These are phyloP conservation scores for Fusarium graminum DNA, from an alignment of 2,329 filamentous ascomycete species.

Conservation along the genomic window DNA sequence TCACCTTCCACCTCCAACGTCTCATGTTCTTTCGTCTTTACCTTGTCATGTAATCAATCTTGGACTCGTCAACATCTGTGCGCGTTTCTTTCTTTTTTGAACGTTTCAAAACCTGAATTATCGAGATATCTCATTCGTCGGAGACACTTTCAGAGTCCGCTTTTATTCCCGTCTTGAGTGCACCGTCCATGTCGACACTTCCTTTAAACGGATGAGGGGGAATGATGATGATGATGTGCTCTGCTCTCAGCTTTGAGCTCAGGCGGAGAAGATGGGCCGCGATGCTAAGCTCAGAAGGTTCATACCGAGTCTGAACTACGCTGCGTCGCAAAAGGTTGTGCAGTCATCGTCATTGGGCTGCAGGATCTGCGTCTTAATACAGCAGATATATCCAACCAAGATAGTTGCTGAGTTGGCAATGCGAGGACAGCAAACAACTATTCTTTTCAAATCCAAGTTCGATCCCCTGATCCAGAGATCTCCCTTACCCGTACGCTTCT, in stretches of 20 bases:
- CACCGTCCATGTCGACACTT: constrained; percentile 33
- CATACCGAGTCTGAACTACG: background rate
- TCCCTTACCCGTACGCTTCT: background rate
- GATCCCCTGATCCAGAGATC: background rate
- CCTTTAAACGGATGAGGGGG: constrained; percentile 4
- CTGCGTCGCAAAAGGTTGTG: background rate
- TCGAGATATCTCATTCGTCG: background rate
- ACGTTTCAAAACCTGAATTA: constrained; percentile 21
- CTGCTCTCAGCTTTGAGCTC: constrained; percentile 7
- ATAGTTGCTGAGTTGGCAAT: constrained; percentile 42
- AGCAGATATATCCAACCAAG: constrained; percentile 36
- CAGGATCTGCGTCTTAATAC: constrained; percentile 31
- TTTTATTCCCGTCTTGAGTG: constrained; percentile 25
- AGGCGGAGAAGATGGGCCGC: constrained; percentile 14
- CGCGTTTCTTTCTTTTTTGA: constrained; percentile 32
- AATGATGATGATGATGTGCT: constrained; percentile 22
- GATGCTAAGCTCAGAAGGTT: constrained; percentile 15
- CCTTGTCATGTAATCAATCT: constrained; percentile 6
- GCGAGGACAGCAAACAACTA: constrained; percentile 20
- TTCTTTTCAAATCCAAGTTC: constrained; percentile 1
- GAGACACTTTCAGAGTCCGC: constrained; percentile 7
- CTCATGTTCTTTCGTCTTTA: background rate
- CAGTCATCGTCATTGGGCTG: constrained; percentile 25
- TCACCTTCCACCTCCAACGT: background rate
- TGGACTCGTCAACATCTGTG: constrained; percentile 22